Base-by-base conservation (phyloP, 108 stramenopile genomes). In the Schizochytrium sp. region DNA sequence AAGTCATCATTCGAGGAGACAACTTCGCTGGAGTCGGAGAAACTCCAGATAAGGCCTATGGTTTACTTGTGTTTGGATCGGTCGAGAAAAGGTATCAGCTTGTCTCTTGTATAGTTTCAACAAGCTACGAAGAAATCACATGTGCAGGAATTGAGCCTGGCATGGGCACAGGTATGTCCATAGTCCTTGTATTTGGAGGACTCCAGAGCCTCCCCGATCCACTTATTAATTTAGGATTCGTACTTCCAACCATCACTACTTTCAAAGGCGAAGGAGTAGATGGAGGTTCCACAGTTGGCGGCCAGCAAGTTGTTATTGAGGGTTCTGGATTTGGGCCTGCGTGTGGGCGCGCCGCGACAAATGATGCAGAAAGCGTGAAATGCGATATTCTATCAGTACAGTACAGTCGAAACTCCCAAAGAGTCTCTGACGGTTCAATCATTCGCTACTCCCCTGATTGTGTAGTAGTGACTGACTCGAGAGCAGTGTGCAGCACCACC, bases 121-220 rank as follows among this genome's bases (percentile, higher is more conserved):
- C 44, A 1, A 15, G 89, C 15, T 72, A 89, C 72, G 87, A 72
- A 38, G 40, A 89, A 61, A 57, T 89, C n/a, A 46, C 19, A 17
- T 91, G 91, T 53, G 12, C 50, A 87, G 56, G 40, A 44, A 88
- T 76, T 28, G 89, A 60, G 3, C 61, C 91, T 42, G 91, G 91
- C 28, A 42, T 88, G 10, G 91, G 89, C 4, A 46, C 12, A 0
- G 89, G 89, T 15, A 4, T 87, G 72, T 8, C 28, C 7, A 17
- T 38, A 2, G 4, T 13, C n/a, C 58, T 91, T 38, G 73, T 50
- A 4, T 56, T 91, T 69, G 91, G 72, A 3, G 89, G 88, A 7
- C 89, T 64, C 44, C 19, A 19, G 40, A 72, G 44, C 41, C 10
- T 45, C 0, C 40, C 47, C 46, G 15, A 38, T 10, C 38, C 45